Evolutionary conservation across 2,329 filamentous ascomycete genomes (phyloP), one percentile per base, ranked within the genome.

Genomic region (Tolypocladium sp.): DNA sequence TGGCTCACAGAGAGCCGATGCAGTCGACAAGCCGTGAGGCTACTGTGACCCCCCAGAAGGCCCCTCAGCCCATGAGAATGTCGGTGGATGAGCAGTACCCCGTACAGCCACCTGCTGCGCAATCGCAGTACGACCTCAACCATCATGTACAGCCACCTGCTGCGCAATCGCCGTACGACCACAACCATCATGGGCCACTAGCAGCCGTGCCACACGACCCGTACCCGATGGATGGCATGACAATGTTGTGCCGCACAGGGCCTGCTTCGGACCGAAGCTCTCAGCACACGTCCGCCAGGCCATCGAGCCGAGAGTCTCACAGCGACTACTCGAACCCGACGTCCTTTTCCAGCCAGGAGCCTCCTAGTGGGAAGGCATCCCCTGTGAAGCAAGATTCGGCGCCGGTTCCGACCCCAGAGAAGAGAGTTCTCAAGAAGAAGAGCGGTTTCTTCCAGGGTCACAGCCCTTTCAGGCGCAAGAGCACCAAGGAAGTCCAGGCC

Each of bases 221-320:
- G 12, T 97, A 97, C 70, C 92, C 93, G 0, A 85, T 89, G 72
- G 93, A 97, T 70, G 93, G 92, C 5, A 97, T 97, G 92, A 97
- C 93, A 0, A 96, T 97, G 84, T 88, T 97, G 63, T 97, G 93
- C 74, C 86, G 92, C 61, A 87, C 90, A 44, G 89, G 86, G 4
- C 83, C 87, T 44, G 68, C 70, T 20, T 75, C 84, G 76, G 73
- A 92, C 81, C 74, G 72, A 41, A 75, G 74, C 61, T 77, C 77
- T 5, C 73, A 78, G 33, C 68, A 77, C 33, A 81, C 82, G 27
- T 85, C 86, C 30, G 86, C 83, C 56, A 83, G 92, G 53, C 91
- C 92, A 54, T 88, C 88, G 17, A 96, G 91, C 71, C 85, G 90
- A 64, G 92, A 96, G 68, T 94, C 91, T 55, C 87, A 90, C 65